Percentiles rank a stretch among this genome's conserved stretches.
phyloP scores from a whole-genome alignment of 345 rosid genomes.

The Eucalyptus coolabah region DNA sequence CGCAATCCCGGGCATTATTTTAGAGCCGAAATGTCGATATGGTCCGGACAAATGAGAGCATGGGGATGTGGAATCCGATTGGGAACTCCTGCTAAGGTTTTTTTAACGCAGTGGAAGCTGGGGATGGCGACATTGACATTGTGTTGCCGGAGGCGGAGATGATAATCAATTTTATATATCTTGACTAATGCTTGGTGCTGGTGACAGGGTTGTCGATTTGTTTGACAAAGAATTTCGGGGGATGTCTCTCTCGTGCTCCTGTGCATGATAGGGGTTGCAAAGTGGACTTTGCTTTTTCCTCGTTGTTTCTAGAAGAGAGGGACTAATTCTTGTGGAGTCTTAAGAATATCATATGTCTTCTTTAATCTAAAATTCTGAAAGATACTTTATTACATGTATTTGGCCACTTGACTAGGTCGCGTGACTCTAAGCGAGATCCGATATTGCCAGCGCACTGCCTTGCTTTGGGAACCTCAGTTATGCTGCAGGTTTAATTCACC shows the following conservation, averaged over 20 bases:
- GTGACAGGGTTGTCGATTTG: background rate
- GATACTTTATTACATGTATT: background rate
- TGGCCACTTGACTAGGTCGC: background rate
- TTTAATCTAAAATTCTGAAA: background rate
- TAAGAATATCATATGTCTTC: background rate
- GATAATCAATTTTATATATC: background rate
- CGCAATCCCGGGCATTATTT: background rate
- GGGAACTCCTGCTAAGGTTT: background rate
- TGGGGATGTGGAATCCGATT: background rate
- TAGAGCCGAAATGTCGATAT: background rate
- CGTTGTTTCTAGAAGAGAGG: background rate
- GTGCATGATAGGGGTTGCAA: background rate
- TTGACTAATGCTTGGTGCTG: background rate
- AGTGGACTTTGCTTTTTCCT: background rate
- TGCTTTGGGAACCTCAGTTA: background rate
- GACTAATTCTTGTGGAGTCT: background rate
- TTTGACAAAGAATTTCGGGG: background rate
- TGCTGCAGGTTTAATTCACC: background rate
- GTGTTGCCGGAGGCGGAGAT: background rate
- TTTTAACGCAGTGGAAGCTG: background rate
- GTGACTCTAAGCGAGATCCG: background rate
- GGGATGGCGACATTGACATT: background rate
- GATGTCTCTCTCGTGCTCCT: background rate
- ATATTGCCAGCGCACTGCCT: background rate
- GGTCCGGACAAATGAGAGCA: background rate